Conservation (phyloP, 371 early-diverging fungal species). For the Capillidium heterosporum region DNA sequence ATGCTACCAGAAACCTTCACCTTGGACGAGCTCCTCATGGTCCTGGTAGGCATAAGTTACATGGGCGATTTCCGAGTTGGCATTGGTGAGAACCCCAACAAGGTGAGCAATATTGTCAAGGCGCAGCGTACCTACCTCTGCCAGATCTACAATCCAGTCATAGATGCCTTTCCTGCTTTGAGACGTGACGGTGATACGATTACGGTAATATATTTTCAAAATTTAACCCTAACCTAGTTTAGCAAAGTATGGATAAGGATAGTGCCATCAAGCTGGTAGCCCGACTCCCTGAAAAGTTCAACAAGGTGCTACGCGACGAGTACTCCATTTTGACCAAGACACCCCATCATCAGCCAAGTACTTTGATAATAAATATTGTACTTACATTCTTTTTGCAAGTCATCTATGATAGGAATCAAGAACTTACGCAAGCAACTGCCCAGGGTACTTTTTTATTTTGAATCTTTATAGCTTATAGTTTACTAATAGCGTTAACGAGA, state of each 20-base stretch:
- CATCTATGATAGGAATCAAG: neutral
- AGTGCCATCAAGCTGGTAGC: neutral
- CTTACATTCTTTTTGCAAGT: constrained; percentile 5
- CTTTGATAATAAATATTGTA: neutral
- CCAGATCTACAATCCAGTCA: constrained; percentile 53
- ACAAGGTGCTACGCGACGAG: neutral
- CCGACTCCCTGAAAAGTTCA: neutral
- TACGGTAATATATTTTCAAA: neutral
- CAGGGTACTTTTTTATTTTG: neutral
- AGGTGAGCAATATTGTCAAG: constrained; percentile 80
- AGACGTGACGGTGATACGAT: constrained; percentile 26
- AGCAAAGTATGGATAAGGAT: neutral
- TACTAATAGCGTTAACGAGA: constrained; percentile 1
- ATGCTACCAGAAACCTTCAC: constrained; percentile 67
- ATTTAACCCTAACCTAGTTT: neutral
- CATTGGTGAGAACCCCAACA: constrained; percentile 86
- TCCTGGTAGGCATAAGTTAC: constrained; percentile 81
- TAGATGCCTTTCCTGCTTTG: constrained; percentile 62
- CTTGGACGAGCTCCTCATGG: constrained; percentile 56
- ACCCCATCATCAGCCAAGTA: neutral
- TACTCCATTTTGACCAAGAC: neutral
- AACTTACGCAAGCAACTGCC: constrained; percentile 2
- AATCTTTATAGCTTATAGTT: neutral
- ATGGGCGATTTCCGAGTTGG: constrained; percentile 82
- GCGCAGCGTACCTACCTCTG: constrained; percentile 61